phyloP scores from a whole-genome alignment of 2,329 filamentous ascomycete species.

The Seiridium unicorne region DNA sequence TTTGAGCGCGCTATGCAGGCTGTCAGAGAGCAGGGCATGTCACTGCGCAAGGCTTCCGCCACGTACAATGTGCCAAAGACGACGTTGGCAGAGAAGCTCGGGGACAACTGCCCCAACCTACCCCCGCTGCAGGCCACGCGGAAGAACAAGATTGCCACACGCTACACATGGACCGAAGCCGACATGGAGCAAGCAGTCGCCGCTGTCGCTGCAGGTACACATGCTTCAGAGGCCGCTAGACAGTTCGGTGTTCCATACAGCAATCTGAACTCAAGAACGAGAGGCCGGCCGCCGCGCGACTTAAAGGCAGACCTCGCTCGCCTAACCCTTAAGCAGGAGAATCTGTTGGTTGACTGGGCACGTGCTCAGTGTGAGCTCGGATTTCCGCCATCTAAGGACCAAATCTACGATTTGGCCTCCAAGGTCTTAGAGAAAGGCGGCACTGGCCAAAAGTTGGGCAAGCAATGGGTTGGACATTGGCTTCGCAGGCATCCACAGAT shows the following conservation, averaged over 20 bases:
- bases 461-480: constrained; percentile 26
- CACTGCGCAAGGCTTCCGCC: constrained; percentile 18
- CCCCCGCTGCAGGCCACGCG: constrained; percentile 12
- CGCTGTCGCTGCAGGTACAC: constrained; percentile 15
- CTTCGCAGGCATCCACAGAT: constrained; percentile 20
- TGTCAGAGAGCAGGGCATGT: constrained; percentile 19
- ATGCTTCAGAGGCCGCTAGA: constrained; percentile 15
- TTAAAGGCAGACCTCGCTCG: constrained; percentile 19
- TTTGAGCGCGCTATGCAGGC: constrained; percentile 15
- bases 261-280: constrained; percentile 19
- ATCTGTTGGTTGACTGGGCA: constrained; percentile 23
- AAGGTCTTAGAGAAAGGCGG: constrained; percentile 18
- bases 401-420: constrained; percentile 20
- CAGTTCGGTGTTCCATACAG: constrained; percentile 23
- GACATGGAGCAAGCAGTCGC: constrained; percentile 19
- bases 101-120: constrained; percentile 14
- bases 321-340: constrained; percentile 21
- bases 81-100: constrained; percentile 18
- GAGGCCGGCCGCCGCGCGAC: constrained; percentile 14
- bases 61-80: constrained; percentile 22
- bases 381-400: constrained; percentile 21
- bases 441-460: constrained; percentile 17
- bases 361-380: constrained; percentile 18
- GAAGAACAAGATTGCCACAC: constrained; percentile 10
- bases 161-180: constrained; percentile 17